Evolutionary conservation across 306 rosid species (phyloP), one percentile per base, ranked within the genome.

Genomic region (Ochetophila trinervis): DNA sequence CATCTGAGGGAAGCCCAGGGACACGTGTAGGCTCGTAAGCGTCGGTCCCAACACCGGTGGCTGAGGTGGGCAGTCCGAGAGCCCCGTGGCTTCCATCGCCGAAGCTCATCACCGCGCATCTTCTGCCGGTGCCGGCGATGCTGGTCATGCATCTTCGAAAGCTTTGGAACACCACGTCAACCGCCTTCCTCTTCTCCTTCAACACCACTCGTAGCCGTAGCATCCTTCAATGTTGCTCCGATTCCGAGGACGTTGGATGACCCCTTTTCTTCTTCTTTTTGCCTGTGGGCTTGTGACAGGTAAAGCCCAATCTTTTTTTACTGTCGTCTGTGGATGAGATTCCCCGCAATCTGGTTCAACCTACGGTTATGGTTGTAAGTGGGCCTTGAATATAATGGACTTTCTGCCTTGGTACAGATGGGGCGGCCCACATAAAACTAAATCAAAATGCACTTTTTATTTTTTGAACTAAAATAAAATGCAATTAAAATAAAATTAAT

Each of bases 31-130:
- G 95, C 71, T 92, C 96, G 78, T 82, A 89, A 17, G 92, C 86
- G 62, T 87, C 85, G 9, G 52, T 71, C 17, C 86, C 90, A 0
- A 83, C 42, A 23, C 95, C 95, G 5, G 78, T 60, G 48, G 72
- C 62, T 32, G 90, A 74, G 16, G 78, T 21, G n/a, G 95, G 83
- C 24, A 86, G 74, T 47, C 98, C 98, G 2, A 92, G 74, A 54
- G 96, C 96, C 0, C 95, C 98, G 0, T 82, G 93, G 73, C 84
- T 89, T 8, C 93, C 95, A 57, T 87, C 98, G 8, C 98, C 96
- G 51, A 92, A 92, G 78, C 89, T 85, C 98, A 92, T 85, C 63
- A 87, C 91, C 12, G 78, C 62, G 50, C 19, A 18, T 47, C 70
- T 67, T 32, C 66, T 57, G 36, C 61, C 37, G n/a, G 37, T 59